Evolutionary conservation across 2,329 filamentous ascomycete species (phyloP), one percentile per base, ranked within the genome.

Genomic region (Talaromyces rugulosus): DNA sequence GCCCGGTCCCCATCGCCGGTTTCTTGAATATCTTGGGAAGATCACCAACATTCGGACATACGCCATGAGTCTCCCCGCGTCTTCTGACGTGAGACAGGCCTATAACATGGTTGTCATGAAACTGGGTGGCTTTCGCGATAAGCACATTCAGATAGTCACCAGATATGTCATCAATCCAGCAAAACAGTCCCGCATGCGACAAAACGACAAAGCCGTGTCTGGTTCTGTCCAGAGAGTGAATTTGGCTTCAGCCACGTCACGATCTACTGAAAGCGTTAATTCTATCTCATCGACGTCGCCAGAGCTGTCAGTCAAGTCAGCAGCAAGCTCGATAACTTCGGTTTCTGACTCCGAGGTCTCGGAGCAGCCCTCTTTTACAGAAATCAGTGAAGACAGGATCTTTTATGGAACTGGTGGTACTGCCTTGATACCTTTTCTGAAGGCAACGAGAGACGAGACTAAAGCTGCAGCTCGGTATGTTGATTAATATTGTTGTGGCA

Each of bases 321-420:
- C 44, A 47, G 44, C 44, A 4, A 47, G 44, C 18, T 47, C 44
- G 4, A 3, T 12, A 18, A 16, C 30, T 11, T 80, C 80, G n/a
- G 75, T 77, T 0, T 73, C 36, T 47, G 16, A 31, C 18, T 12
- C n/a, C 47, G 34, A 12, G 16, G 4, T 18, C 7, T n/a, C 31
- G 8, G 56, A 73, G 71, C 3, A 68, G 68, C 44, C 18, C 3
- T 11, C 18, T 4, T 47, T 47, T 5, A 67, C 70, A 28, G 64
- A 66, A 23, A 66, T 71, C 11, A 69, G 69, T 28, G 74, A 70
- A 52, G 55, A 73, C 2, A 72, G 74, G 53, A 76, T 78, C 11
- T 66, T 83, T 47, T 72, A 76, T 53, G 82, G 82, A 0, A 84
- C 81, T 0, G 82, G 81, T n/a, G 82, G 81, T 0, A 84, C 82